These are phyloP conservation scores for Bolboschoenus planiculmis DNA, from an alignment of 176 grass and related monocot species.

Conservation along the genomic window DNA sequence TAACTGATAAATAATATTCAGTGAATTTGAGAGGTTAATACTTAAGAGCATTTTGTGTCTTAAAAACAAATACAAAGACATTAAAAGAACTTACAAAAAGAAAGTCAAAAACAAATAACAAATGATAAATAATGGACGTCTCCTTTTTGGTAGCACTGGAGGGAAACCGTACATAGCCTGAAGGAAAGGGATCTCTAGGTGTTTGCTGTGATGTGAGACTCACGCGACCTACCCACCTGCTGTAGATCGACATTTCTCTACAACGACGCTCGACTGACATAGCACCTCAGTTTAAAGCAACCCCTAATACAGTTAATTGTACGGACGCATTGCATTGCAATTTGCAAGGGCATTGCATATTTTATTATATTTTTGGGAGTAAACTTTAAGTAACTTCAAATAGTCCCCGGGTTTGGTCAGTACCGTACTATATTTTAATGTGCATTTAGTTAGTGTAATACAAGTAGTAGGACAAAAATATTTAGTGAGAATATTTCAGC, in stretches of 20 bases:
- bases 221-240: constrained; percentile 12
- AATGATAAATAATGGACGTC: background rate
- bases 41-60: background rate
- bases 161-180: background rate
- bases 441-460: background rate
- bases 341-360: too few relatives aligned
- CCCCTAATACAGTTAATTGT: background rate
- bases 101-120: background rate
- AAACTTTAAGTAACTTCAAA: background rate
- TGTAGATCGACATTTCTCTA: too few relatives aligned
- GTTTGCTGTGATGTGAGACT: constrained; percentile 8
- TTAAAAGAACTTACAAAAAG: background rate
- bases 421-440: background rate
- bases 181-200: too few relatives aligned
- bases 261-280: too few relatives aligned
- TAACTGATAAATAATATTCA: too few relatives aligned
- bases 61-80: background rate
- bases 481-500: background rate
- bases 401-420: background rate
- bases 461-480: background rate
- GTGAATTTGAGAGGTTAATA: background rate
- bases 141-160: background rate
- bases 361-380: too few relatives aligned
- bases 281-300: constrained; percentile 16
- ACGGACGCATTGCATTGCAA: background rate